Base-by-base conservation (phyloP, 169 alveolate species). In the Plasmodium reichenowi region DNA sequence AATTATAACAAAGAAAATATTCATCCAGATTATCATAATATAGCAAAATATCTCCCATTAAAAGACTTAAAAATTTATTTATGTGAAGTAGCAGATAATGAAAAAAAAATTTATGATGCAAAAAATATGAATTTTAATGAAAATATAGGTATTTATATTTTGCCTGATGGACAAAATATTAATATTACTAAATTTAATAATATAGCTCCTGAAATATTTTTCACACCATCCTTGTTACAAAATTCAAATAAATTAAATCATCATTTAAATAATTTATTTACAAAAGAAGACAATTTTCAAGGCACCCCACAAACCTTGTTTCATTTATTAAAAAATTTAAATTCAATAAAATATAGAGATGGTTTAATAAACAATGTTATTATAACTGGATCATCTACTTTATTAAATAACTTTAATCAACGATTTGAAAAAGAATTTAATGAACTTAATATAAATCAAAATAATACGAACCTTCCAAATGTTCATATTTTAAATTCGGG, bases 81-180 rank as follows among this genome's bases (percentile, higher is more conserved):
- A 78, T 78, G 89, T 78, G 89, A 78, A 64, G 89, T 78, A 47
- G 89, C 89, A 50, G 52, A 78, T 59, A 78, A 48, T 13, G 89
- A 78, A 66, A 78, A 78, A 50, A 17, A 78, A 47, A 78, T 78
- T 13, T 29, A 64, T 50, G 71, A 78, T 15, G 89, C 89, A 32
- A 78, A 78, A 50, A 78, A 78, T 78, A 78, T 78, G 72, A 78
- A 13, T 50, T 66, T 78, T 52, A 78, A 78, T 13, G 80, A 78
- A n/a, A n/a, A 45, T 78, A 5, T 78, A 5, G 68, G 66, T 47
- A 32, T 66, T 50, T 78, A 64, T 58, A 78, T 78, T 24, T 66
- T 78, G 45, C 89, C 89, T 22, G 89, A 78, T 78, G 89, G 89
- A 10, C 89, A 78, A 66, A 78, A 78, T 48, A 78, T 78, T 26